Percentiles rank a stretch among this genome's conserved stretches.
These are phyloP conservation scores for Tricholoma saponaceum DNA, from an alignment of 768 basidiomycete genomes.

Conservation along the genomic window DNA sequence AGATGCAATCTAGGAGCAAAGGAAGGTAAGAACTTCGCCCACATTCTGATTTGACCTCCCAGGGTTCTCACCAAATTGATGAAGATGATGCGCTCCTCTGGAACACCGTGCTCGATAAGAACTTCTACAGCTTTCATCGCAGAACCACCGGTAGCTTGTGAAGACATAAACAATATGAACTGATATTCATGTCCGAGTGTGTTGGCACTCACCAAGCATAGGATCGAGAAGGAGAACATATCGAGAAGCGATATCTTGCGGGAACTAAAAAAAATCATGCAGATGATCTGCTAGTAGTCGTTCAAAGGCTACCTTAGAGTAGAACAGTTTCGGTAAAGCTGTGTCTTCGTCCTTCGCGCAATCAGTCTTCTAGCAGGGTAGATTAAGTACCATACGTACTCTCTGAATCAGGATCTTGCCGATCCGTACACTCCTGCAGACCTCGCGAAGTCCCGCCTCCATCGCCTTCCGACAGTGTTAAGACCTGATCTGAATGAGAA, in stretches of 20 bases:
- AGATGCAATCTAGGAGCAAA: constrained; percentile 62
- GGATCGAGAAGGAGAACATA: constrained; percentile 96
- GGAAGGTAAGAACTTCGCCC: neutral
- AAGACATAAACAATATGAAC: neutral
- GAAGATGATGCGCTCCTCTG: constrained; percentile 93
- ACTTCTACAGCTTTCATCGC: constrained; percentile 98
- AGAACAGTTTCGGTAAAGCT: constrained; percentile 87
- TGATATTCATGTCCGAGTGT: neutral
- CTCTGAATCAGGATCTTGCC: constrained; percentile 98
- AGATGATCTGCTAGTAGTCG: neutral
- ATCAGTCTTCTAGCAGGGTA: neutral
- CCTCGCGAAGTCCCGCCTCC: constrained; percentile 95
- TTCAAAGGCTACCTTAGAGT: constrained; percentile 57
- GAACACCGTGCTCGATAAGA: constrained; percentile 85
- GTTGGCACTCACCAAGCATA: constrained; percentile 74
- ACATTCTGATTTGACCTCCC: neutral
- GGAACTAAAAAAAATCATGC: constrained; percentile 52
- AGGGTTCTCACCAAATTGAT: constrained; percentile 69
- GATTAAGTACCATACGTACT: constrained; percentile 37
- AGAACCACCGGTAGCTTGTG: constrained; percentile 87
- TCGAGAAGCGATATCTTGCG: constrained; percentile 85
- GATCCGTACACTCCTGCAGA: constrained; percentile 90
- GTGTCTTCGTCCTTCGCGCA: constrained; percentile 86
- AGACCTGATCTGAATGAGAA: neutral
- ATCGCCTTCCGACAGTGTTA: constrained; percentile 60